phyloP scores from a whole-genome alignment of 208 protist genomes.

The Leptomonas pyrrhocoris region DNA sequence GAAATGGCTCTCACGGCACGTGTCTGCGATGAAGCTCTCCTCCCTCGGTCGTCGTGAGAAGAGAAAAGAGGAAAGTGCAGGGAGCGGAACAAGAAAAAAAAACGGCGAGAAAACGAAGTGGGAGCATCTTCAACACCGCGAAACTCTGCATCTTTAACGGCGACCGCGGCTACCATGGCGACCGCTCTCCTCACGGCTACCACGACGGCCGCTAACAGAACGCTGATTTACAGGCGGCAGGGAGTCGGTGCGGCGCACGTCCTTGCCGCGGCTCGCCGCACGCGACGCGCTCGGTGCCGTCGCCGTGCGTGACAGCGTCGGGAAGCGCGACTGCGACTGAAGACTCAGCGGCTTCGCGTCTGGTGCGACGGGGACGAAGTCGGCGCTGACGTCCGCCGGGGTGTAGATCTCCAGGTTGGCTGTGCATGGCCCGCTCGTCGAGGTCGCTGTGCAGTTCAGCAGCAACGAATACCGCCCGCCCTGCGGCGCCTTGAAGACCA shows the following conservation, averaged over 20 bases:
- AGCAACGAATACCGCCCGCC: conserved; percentile 72
- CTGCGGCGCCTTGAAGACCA: conserved; percentile 73
- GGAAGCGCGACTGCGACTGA: conserved; percentile 60
- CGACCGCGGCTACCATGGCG: conserved; percentile 34
- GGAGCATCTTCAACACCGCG: not conserved
- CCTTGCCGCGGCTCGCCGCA: conserved; percentile 38
- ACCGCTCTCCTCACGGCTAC: conserved; percentile 30
- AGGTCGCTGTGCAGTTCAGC: conserved; percentile 37
- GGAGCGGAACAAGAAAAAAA: not conserved
- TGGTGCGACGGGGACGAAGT: conserved; percentile 56
- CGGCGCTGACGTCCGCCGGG: conserved; percentile 42
- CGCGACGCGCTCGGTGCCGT: conserved; percentile 54
- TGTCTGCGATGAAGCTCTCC: no score
- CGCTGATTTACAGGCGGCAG: conserved; percentile 44
- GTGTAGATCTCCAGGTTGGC: conserved; percentile 65
- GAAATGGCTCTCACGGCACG: no score
- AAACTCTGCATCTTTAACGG: conserved; percentile 12
- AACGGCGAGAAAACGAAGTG: not conserved
- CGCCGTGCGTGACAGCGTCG: conserved; percentile 48
- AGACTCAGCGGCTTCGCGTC: conserved; percentile 64
- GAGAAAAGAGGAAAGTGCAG: not conserved
- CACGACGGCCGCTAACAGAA: conserved; percentile 44
- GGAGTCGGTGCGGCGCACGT: conserved; percentile 55
- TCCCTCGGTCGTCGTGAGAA: no score
- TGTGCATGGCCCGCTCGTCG: conserved; percentile 38